Percentiles rank a stretch among this genome's conserved stretches.
phyloP scores from a whole-genome alignment of 2,329 filamentous ascomycete species.

The Diaporthe destruens region DNA sequence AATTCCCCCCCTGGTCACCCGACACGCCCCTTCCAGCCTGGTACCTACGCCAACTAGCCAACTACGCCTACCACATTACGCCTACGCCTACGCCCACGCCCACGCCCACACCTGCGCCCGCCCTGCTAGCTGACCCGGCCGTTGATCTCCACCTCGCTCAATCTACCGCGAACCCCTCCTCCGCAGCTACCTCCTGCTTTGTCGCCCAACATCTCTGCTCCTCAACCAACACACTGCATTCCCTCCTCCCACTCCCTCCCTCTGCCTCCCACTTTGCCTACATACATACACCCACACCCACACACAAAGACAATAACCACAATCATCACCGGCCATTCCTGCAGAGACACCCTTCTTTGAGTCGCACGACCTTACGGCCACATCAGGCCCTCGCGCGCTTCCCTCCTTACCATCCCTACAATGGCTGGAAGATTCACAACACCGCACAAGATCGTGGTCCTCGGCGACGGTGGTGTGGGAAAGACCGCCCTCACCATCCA shows the following conservation, averaged over 20 bases:
- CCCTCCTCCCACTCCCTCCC: not conserved
- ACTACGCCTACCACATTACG: too few relatives aligned
- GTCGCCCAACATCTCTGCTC: conserved; percentile 28
- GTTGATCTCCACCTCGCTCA: conserved; percentile 30
- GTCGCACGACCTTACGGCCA: conserved; percentile 46
- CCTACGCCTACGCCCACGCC: not conserved
- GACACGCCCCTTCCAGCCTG: conserved; percentile 27
- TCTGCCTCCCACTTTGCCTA: not conserved
- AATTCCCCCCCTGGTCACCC: conserved; percentile 14
- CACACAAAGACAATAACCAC: too few relatives aligned
- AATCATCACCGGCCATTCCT: not conserved
- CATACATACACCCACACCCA: not conserved
- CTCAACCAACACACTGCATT: not conserved
- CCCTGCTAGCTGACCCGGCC: conserved; percentile 23
- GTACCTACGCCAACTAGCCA: conserved; percentile 26
- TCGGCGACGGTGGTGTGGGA: conserved; percentile 93
- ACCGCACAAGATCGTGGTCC: conserved; percentile 93
- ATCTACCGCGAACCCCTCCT: conserved; percentile 31
- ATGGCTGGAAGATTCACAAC: conserved; percentile 84
- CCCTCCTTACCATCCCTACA: conserved; percentile 47
- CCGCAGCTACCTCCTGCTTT: conserved; percentile 11
- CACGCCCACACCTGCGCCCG: not conserved
- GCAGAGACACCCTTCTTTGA: conserved; percentile 8
- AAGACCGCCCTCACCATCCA: conserved; percentile 96
- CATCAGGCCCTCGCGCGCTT: conserved; percentile 35